A percentile compares a stretch with the other conserved stretches of the same genome.
These are phyloP conservation scores for Penium margaritaceum DNA, from an alignment of 139 green algal species.

Conservation along the genomic window DNA sequence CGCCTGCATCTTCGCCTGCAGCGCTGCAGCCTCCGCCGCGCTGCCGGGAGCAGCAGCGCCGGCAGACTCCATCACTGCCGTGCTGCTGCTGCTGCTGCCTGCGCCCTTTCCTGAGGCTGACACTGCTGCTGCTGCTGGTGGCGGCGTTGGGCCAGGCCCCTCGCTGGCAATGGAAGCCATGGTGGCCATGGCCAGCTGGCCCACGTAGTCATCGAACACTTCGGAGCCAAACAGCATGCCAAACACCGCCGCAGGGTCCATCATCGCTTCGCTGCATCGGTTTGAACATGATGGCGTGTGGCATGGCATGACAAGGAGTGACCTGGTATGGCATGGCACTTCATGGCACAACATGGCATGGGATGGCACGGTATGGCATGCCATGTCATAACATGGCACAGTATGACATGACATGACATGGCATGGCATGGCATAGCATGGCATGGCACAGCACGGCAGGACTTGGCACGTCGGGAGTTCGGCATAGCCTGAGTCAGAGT, in stretches of 20 bases:
- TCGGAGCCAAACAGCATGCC: conserved; percentile 54
- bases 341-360: no score
- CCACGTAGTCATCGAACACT: conserved; percentile 54
- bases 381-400: no score
- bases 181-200: conserved; percentile 50
- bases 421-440: neutral
- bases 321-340: no score
- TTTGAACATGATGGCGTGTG: no score
- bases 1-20: conserved; percentile 27
- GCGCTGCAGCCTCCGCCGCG: neutral
- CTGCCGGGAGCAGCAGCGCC: no score
- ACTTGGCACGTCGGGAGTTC: no score
- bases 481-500: no score
- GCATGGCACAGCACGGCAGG: neutral
- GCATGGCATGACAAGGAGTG: neutral
- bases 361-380: no score
- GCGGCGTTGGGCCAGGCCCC: neutral
- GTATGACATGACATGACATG: no score
- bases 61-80: neutral
- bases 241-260: conserved; percentile 52
- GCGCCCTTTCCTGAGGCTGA: no score
- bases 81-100: neutral
- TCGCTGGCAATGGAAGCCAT: conserved; percentile 37
- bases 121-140: no score
- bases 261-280: conserved; percentile 33